Conservation (phyloP, 805 yeast species). For the Nakazawaea sp. region DNA sequence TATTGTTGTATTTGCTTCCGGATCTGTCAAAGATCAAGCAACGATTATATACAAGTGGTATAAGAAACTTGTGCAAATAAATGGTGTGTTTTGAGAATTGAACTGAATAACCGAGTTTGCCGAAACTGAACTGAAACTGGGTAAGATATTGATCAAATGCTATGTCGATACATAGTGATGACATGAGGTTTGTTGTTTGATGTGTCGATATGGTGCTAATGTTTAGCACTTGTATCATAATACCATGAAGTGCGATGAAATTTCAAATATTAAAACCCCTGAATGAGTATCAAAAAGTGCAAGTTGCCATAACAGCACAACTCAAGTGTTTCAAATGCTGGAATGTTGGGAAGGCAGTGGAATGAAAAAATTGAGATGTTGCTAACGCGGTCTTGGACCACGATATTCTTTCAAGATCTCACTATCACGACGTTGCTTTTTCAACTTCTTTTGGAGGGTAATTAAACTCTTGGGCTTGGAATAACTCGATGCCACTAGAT, state of each 20-base stretch:
- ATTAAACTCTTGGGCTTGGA: constrained; percentile 5
- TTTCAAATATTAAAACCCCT: no score
- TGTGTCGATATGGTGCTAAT: no score
- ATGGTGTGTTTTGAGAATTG: neutral
- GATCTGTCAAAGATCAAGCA: no score
- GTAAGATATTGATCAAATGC: neutral
- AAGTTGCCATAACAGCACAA: no score
- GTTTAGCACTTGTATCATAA: no score
- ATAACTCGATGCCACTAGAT: constrained; percentile 4
- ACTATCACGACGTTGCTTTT: neutral
- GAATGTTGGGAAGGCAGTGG: neutral
- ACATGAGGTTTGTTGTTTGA: no score
- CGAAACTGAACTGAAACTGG: neutral
- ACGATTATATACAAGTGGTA: neutral
- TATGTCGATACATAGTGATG: neutral
- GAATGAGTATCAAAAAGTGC: no score
- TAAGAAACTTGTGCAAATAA: neutral
- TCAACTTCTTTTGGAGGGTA: neutral
- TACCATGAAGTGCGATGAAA: no score
- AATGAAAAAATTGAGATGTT: neutral
- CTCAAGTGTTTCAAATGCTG: no score
- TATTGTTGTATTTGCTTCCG: no score
- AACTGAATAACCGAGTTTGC: neutral
- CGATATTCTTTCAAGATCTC: neutral
- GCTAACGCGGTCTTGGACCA: neutral